Conservation (phyloP, 2,329 filamentous ascomycete species). For the Ceratocystis colombiana region DNA sequence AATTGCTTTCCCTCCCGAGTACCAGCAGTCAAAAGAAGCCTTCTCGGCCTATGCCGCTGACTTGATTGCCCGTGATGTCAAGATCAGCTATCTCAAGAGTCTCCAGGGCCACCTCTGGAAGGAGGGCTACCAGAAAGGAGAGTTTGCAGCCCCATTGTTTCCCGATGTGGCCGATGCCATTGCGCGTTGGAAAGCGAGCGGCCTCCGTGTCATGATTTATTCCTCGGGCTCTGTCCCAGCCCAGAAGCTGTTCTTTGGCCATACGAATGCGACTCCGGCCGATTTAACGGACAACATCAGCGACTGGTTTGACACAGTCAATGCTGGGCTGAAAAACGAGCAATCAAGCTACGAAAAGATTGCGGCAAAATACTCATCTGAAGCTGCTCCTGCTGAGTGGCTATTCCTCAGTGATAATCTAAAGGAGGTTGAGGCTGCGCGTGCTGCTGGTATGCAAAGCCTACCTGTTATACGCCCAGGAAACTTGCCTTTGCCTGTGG, state of each 20-base stretch:
- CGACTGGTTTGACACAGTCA: constrained; percentile 70
- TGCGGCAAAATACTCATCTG: constrained; percentile 34
- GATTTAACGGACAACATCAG: constrained; percentile 51
- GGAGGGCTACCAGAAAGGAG: constrained; percentile 59
- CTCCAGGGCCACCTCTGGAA: constrained; percentile 73
- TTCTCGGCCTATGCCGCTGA: constrained; percentile 59
- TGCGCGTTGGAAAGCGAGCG: constrained; percentile 46
- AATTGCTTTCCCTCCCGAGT: constrained; percentile 58
- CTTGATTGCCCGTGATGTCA: constrained; percentile 61
- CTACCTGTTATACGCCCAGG: constrained; percentile 56
- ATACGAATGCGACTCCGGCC: constrained; percentile 49
- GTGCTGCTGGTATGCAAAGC: constrained; percentile 52
- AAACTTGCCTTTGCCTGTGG: constrained; percentile 52
- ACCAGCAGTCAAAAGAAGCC: constrained; percentile 47
- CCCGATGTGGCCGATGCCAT: constrained; percentile 59
- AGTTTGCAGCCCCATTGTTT: constrained; percentile 63
- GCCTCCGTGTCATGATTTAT: constrained; percentile 61
- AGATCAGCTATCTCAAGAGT: constrained; percentile 65
- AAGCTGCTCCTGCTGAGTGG: constrained; percentile 44
- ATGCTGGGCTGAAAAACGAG: constrained; percentile 65
- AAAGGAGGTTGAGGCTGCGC: constrained; percentile 55
- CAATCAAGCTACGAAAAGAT: constrained; percentile 58
- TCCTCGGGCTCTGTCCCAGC: constrained; percentile 71
- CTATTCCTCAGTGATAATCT: constrained; percentile 77
- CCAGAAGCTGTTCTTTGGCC: constrained; percentile 67